Conservation (phyloP, 768 basidiomycete species). For the Lentinula sp. region DNA sequence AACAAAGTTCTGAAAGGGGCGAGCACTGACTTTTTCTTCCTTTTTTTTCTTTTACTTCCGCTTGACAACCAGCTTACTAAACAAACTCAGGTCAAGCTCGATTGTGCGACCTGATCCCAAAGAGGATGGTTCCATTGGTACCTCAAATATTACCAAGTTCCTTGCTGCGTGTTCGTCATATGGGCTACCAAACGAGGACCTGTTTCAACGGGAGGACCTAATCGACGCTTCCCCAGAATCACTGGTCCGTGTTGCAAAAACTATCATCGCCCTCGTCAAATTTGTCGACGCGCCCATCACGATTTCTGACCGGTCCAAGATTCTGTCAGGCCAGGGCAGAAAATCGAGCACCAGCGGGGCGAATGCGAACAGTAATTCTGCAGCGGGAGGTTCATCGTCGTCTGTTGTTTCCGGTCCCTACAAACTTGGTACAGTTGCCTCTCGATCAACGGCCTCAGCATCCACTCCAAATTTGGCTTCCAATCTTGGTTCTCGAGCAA, state of each 20-base stretch:
- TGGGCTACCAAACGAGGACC: conserved; percentile 54
- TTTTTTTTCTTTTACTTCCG: conserved; percentile 10
- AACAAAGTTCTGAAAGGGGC: conserved; percentile 1
- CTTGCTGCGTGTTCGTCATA: conserved; percentile 68
- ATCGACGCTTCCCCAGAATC: conserved; percentile 53
- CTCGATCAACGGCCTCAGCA: conserved; percentile 35
- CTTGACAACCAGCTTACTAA: conserved; percentile 54
- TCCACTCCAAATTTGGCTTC: conserved; percentile 55
- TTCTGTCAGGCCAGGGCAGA: conserved; percentile 32
- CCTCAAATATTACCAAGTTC: conserved; percentile 73
- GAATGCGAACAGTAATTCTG: conserved; percentile 14
- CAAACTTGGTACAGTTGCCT: conserved; percentile 26
- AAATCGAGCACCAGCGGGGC: neutral
- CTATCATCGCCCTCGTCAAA: conserved; percentile 64
- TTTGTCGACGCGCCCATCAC: conserved; percentile 45
- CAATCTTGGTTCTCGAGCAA: conserved; percentile 16
- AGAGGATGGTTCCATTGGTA: conserved; percentile 60
- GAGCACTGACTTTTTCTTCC: conserved; percentile 8
- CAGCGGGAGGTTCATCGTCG: conserved; percentile 1
- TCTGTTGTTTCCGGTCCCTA: conserved; percentile 24
- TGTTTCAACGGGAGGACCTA: conserved; percentile 67
- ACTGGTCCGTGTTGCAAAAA: conserved; percentile 65
- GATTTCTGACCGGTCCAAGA: conserved; percentile 36
- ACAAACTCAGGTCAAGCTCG: conserved; percentile 61
- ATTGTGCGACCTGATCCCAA: conserved; percentile 59